Evolutionary conservation across 176 grass and related monocot genomes (phyloP).

Genomic region (Bothriochloa decipiens): DNA sequence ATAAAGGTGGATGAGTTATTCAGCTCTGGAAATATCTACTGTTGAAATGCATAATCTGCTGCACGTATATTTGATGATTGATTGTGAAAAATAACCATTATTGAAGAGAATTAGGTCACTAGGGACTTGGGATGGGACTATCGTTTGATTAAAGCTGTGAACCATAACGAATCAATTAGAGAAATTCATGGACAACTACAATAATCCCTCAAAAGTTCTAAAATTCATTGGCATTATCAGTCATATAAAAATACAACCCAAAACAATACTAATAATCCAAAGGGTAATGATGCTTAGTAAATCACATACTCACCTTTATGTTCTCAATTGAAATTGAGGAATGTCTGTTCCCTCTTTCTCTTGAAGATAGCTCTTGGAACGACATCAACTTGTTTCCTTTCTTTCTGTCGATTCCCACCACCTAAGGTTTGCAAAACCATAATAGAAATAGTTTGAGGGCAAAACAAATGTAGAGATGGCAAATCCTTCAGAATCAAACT

Average conservation of each 20-base stretch:
- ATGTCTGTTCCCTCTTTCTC: conserved; percentile 86
- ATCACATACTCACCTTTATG: conserved; percentile 69
- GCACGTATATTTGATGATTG: conserved; percentile 20
- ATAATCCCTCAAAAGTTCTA: conserved; percentile 21
- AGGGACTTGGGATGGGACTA: neutral
- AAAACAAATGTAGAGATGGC: conserved; percentile 14
- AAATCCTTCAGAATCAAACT: conserved; percentile 38
- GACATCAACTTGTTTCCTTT: conserved; percentile 84
- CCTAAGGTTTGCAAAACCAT: conserved; percentile 51
- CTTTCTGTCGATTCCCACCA: conserved; percentile 87
- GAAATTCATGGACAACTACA: neutral
- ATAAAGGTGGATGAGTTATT: neutral
- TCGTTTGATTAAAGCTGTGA: conserved; percentile 17
- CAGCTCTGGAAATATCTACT: conserved; percentile 34
- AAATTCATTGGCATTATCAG: conserved; percentile 30
- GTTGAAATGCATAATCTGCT: conserved; percentile 7
- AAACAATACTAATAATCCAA: conserved; percentile 32
- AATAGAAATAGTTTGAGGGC: conserved; percentile 39
- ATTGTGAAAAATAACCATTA: conserved; percentile 25
- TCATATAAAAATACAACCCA: conserved; percentile 9
- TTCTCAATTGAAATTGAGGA: conserved; percentile 68
- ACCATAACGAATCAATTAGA: conserved; percentile 13
- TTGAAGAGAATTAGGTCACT: neutral
- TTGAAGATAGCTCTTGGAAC: conserved; percentile 95
- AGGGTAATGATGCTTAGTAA: conserved; percentile 13